phyloP scores from a whole-genome alignment of 2,329 filamentous ascomycete genomes.

The Verticillium albo-atrum region DNA sequence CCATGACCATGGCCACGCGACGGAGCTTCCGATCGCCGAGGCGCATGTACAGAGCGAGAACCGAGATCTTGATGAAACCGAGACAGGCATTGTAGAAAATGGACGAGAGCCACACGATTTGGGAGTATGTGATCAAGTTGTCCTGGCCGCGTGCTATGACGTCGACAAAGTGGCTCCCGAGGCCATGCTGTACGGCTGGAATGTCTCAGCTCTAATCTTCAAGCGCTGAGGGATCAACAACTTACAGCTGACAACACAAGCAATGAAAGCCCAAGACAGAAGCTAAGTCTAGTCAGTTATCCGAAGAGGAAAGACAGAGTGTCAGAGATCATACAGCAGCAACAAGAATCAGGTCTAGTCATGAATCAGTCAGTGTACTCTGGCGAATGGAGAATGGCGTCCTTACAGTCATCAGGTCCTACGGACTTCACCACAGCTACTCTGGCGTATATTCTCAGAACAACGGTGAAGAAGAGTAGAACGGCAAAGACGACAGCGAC shows the following conservation, averaged over 20 bases:
- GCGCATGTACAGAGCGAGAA: constrained; percentile 38
- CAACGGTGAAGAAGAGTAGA: constrained; percentile 29
- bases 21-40: constrained; percentile 32
- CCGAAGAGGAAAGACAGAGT: not conserved
- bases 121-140: constrained; percentile 14
- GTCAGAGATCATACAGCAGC: constrained; percentile 4
- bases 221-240: not conserved
- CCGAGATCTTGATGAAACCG: constrained; percentile 43
- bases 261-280: constrained; percentile 26
- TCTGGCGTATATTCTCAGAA: constrained; percentile 31
- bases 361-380: not conserved
- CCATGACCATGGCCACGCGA: constrained; percentile 30
- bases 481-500: constrained; percentile 30
- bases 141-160: constrained; percentile 11
- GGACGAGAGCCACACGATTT: constrained; percentile 36
- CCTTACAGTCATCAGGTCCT: constrained; percentile 24
- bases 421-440: constrained; percentile 28
- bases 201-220: not conserved
- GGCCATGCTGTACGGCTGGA: constrained; percentile 16
- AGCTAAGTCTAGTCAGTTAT: constrained; percentile 4
- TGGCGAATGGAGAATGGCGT: not conserved
- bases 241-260: constrained; percentile 25
- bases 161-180: constrained; percentile 22
- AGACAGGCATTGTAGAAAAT: constrained; percentile 43
- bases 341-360: constrained; percentile 10